Base-by-base conservation (phyloP, 1,139 yeast species). In the Meyerozyma elateridarum region DNA sequence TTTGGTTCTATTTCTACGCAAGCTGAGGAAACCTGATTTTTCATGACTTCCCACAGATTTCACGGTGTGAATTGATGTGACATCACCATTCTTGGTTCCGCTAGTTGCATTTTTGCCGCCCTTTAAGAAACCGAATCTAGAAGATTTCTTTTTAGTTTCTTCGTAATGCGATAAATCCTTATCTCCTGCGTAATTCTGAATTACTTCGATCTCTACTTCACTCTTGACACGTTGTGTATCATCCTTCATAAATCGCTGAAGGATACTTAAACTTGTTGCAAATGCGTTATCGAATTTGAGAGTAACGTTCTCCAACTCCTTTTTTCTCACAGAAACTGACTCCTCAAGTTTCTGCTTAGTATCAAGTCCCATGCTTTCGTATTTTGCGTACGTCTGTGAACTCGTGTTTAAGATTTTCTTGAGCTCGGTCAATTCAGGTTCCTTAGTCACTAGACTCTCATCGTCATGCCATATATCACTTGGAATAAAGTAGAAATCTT, bases 381-480 rank as follows among this genome's bases (percentile, higher is more conserved):
- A 55, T 28, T 58, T 65, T 20, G 65, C 59, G 41, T 76, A 76
- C 8, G 61, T 66, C 6, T 61, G 47, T 30, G 73, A 63, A 5
- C 81, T 64, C 29, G 61, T 54, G 32, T 73, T 73, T 38, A 91
- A 64, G 35, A 68, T 62, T 38, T 73, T 71, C 49, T 83, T 79
- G 50, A 91, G 64, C 32, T 71, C 76, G 12, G 78, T 70, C 42
- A 87, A 64, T 45, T 87, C 91, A 2, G 73, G 72, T 25, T 75
- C 79, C 13, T 73, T 70, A 2, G 76, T 71, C 11, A 79, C 65
- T 61, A 91, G 76, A 29, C 75, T 66, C 42, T 88, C 95, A 55
- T 91, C 96, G 50, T 91, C 98, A 56, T 89, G 97, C 98, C 98
- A 93, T 31, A 93, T 83, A 20, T 89, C 79, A 25, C 95, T 80